Base-by-base conservation (phyloP, 2,329 filamentous ascomycete genomes). In the Aphanocladium album region DNA sequence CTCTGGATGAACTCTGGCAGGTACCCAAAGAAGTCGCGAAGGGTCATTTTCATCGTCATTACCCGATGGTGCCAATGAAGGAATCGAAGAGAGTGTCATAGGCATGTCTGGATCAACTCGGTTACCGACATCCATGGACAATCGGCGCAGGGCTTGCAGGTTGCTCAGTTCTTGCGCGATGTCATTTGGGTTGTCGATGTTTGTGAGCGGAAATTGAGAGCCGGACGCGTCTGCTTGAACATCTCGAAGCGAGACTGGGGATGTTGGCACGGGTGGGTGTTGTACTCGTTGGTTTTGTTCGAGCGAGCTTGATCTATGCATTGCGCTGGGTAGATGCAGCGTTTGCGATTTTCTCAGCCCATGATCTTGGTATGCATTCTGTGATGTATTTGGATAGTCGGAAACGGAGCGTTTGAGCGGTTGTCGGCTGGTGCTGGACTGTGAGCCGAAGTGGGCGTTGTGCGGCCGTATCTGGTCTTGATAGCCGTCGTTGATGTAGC, bases 91-190 rank as follows among this genome's bases (percentile, higher is more conserved):
- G 43, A 87, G 76, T 5, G 83, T 83, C 71, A 86, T 79, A 16
- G 91, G 87, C 65, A 96, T 79, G 72, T 96, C 90, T 0, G 90
- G 87, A 66, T 89, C 86, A 63, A 81, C 83, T 49, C 79, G 83
- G 64, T 84, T 96, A 77, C 77, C 85, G 67, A 96, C 90, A 72
- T 96, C 93, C 92, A 97, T 96, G 21, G 93, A 96, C 87, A 97
- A 90, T 65, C 93, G 86, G 67, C 93, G 85, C 64, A 97, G 83
- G 2, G 93, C 93, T 73, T 96, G 92, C 63, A 97, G 77, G 70
- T 96, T 97, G 78, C 89, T 96, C 67, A 97, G 78, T 76, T 97
- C 93, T 76, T 96, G 91, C 27, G 91, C 91, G 62, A 97, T 90
- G 63, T 93, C 91, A 62, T 88, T 92, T 1, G 93, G 89, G 69